Percentiles rank a stretch among this genome's conserved stretches.
phyloP scores from a whole-genome alignment of 2,329 filamentous ascomycete species.

The Claviceps purpurea region DNA sequence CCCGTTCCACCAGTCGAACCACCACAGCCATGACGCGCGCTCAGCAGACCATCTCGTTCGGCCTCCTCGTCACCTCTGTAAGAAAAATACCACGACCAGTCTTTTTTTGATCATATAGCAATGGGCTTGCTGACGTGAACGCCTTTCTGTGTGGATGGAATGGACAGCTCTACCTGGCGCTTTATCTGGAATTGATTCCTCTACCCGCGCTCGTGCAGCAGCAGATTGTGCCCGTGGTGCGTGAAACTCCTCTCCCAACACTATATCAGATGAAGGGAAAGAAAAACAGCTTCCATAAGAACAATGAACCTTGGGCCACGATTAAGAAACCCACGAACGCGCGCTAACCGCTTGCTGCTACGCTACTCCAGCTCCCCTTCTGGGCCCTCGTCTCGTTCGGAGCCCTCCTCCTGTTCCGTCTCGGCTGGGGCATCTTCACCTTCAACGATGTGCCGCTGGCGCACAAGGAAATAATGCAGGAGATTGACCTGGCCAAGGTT shows the following conservation, averaged over 20 bases:
- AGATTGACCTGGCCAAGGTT: slow-evolving; percentile 65
- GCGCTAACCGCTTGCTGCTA: too few species aligned
- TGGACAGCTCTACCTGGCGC: slow-evolving; percentile 69
- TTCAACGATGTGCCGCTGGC: slow-evolving; percentile 94
- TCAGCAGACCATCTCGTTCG: slow-evolving; percentile 79
- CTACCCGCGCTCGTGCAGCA: slow-evolving; percentile 65
- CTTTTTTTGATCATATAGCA: too few species aligned
- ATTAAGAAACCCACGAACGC: too few species aligned
- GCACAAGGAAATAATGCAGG: slow-evolving; percentile 73
- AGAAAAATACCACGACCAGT: slow-evolving; percentile 1
- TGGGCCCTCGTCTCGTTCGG: slow-evolving; percentile 87
- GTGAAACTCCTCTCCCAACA: slow-evolving; percentile 20
- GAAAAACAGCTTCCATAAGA: background rate
- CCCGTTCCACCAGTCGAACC: background rate
- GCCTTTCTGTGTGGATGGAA: too few species aligned
- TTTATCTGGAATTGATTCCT: slow-evolving; percentile 73
- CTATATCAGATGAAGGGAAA: background rate
- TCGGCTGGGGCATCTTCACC: slow-evolving; percentile 84
- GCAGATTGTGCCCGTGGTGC: slow-evolving; percentile 77
- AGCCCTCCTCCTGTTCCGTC: slow-evolving; percentile 79
- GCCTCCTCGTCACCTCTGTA: slow-evolving; percentile 80
- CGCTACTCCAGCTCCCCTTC: slow-evolving; percentile 61
- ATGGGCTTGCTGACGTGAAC: too few species aligned
- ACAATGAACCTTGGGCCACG: background rate
- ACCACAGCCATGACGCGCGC: slow-evolving; percentile 75